These are phyloP conservation scores for Panus rudis DNA, from an alignment of 768 basidiomycete species.

Conservation along the genomic window DNA sequence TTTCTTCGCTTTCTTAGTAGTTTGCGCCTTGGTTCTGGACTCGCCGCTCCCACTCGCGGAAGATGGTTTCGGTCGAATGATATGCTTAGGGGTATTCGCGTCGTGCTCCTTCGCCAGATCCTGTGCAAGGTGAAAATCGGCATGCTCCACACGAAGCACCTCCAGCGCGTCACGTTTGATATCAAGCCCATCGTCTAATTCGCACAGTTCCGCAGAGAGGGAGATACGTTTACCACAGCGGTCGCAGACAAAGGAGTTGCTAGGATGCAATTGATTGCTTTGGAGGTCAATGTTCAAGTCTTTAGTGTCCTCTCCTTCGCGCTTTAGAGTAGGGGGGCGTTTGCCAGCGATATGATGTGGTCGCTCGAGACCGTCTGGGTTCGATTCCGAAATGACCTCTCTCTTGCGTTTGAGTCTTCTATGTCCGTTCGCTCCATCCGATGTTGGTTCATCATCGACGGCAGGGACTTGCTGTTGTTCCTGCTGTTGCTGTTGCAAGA, in stretches of 20 bases:
- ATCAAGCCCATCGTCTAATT: constrained; percentile 23
- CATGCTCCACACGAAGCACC: constrained; percentile 60
- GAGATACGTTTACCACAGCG: constrained; percentile 47
- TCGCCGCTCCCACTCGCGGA: constrained; percentile 9
- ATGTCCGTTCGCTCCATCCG: not conserved
- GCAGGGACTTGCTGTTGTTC: constrained; percentile 20
- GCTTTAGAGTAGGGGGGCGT: no score
- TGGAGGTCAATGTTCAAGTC: no score
- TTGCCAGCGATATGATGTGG: no score
- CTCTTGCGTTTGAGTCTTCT: not conserved
- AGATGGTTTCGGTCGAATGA: constrained; percentile 10
- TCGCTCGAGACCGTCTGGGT: no score
- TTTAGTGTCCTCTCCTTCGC: no score
- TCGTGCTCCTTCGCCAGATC: constrained; percentile 51
- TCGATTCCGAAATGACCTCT: no score
- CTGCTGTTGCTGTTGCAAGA: no score
- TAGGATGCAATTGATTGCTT: no score
- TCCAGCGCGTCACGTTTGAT: constrained; percentile 31
- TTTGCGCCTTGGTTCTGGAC: constrained; percentile 12
- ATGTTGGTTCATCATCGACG: constrained; percentile 14
- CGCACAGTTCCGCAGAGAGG: constrained; percentile 21
- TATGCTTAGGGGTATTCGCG: constrained; percentile 15
- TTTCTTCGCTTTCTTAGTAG: constrained; percentile 21
- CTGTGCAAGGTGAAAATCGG: constrained; percentile 85
- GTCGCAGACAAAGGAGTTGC: constrained; percentile 46